Evolutionary conservation across 495 filamentous ascomycete genomes (phyloP).

Genomic region (Tuber magnatum): DNA sequence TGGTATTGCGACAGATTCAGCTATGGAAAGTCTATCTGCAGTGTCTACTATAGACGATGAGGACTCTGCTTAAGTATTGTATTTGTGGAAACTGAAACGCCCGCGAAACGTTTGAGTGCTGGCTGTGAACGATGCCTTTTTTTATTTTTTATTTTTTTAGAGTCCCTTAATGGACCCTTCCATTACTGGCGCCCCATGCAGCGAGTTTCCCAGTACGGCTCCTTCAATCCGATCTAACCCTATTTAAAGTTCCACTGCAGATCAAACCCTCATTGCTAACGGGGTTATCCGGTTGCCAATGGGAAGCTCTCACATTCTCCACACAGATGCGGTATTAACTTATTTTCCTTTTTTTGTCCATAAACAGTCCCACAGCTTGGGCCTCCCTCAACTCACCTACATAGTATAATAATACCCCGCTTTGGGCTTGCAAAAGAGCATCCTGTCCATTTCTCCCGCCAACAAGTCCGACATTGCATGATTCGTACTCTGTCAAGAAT

Average conservation of each 20-base stretch:
- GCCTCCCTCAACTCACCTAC: not conserved
- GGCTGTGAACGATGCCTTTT: not conserved
- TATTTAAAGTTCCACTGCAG: not conserved
- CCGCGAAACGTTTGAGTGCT: not conserved
- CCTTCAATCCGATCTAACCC: not conserved
- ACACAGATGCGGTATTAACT: not conserved
- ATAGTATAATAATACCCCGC: not conserved
- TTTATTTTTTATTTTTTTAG: not conserved
- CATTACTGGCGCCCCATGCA: not conserved
- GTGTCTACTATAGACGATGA: not conserved
- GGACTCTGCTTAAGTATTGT: not conserved
- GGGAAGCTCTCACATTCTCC: not conserved
- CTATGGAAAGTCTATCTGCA: not conserved
- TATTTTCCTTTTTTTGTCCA: not conserved
- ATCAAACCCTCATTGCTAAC: too few relatives aligned
- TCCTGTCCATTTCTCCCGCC: not conserved
- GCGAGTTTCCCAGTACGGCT: not conserved
- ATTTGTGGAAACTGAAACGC: too few relatives aligned
- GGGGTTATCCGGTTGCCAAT: not conserved
- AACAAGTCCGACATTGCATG: not conserved
- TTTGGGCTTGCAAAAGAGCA: not conserved
- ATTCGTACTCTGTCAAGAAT: constrained; percentile 25
- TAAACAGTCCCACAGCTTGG: not conserved
- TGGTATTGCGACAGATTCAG: not conserved
- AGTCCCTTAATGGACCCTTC: not conserved